Evolutionary conservation across 805 yeast genomes (phyloP).

Genomic region (Nakazawaea laoshanensis): DNA sequence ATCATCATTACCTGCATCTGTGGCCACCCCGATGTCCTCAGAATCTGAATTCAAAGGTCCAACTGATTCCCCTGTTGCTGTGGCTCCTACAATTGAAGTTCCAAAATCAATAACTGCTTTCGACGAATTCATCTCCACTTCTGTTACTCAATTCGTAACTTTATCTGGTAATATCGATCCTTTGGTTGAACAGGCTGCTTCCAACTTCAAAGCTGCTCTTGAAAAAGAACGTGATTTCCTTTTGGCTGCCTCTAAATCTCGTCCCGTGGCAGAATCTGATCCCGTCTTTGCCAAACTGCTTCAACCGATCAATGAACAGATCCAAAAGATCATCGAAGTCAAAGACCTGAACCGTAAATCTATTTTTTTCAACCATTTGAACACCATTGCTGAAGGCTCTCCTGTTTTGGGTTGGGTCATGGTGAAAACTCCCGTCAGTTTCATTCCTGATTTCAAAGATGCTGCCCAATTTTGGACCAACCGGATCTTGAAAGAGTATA

Average conservation of each 20-base stretch:
- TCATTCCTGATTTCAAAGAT: constrained; percentile 78
- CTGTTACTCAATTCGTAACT: constrained; percentile 52
- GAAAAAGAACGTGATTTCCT: constrained; percentile 51
- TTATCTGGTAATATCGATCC: constrained; percentile 47
- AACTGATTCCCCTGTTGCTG: constrained; percentile 14
- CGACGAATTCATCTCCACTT: constrained; percentile 40
- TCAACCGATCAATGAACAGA: constrained; percentile 57
- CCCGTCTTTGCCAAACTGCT: constrained; percentile 48
- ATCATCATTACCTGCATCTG: constrained; percentile 11
- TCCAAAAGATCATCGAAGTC: constrained; percentile 47
- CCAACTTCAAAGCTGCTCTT: constrained; percentile 42
- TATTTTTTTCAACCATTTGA: constrained; percentile 59
- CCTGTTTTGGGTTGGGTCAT: constrained; percentile 91
- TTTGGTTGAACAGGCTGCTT: constrained; percentile 48
- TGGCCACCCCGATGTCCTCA: constrained; percentile 5
- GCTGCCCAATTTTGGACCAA: constrained; percentile 93
- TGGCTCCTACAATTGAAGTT: constrained; percentile 16
- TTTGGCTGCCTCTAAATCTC: constrained; percentile 46
- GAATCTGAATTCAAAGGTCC: background rate
- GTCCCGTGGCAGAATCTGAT: constrained; percentile 55
- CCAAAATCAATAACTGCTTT: constrained; percentile 44
- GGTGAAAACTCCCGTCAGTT: constrained; percentile 64
- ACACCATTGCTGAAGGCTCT: constrained; percentile 81
- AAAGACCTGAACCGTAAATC: constrained; percentile 74
- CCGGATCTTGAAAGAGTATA: constrained; percentile 78